Conservation (phyloP, 2,329 filamentous ascomycete genomes). For the Diaporthe citriasiana region DNA sequence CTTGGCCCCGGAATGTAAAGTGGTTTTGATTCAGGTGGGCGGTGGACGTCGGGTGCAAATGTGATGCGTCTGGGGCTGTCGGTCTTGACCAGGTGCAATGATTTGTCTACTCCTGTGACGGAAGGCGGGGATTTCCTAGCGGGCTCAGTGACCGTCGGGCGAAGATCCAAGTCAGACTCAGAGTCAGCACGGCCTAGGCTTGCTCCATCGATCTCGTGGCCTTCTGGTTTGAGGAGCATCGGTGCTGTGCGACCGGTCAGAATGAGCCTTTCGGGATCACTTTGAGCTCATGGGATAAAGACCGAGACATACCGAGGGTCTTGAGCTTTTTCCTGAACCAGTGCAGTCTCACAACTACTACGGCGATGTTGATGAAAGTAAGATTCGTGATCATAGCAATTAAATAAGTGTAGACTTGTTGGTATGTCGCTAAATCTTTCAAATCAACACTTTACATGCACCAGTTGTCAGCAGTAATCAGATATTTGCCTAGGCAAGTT, state of each 20-base stretch:
- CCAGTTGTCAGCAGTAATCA: background rate
- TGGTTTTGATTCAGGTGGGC: conserved; percentile 43
- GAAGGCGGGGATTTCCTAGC: conserved; percentile 12
- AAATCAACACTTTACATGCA: conserved; percentile 59
- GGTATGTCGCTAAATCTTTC: conserved; percentile 62
- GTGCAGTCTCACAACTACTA: conserved; percentile 61
- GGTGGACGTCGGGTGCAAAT: conserved; percentile 1
- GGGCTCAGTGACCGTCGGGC: conserved; percentile 11
- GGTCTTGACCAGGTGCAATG: conserved; percentile 3
- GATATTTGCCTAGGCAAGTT: background rate
- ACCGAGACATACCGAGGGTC: background rate
- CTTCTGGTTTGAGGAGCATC: conserved; percentile 7
- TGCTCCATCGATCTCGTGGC: background rate
- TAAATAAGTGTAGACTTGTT: conserved; percentile 66
- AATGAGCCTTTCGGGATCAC: background rate
- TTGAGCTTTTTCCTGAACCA: conserved; percentile 60
- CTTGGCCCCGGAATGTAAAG: conserved; percentile 33
- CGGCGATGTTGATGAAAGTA: conserved; percentile 63
- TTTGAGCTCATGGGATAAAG: background rate
- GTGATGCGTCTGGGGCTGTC: conserved; percentile 23
- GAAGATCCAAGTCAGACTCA: conserved; percentile 12
- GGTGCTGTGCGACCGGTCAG: conserved; percentile 6
- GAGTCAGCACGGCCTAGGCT: background rate
- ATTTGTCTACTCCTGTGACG: background rate
- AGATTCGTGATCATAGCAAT: conserved; percentile 63